Percentiles rank a stretch among this genome's conserved stretches.
Conservation (phyloP, 2,329 filamentous ascomycete species). For the Cladobotryum mycophilum region DNA sequence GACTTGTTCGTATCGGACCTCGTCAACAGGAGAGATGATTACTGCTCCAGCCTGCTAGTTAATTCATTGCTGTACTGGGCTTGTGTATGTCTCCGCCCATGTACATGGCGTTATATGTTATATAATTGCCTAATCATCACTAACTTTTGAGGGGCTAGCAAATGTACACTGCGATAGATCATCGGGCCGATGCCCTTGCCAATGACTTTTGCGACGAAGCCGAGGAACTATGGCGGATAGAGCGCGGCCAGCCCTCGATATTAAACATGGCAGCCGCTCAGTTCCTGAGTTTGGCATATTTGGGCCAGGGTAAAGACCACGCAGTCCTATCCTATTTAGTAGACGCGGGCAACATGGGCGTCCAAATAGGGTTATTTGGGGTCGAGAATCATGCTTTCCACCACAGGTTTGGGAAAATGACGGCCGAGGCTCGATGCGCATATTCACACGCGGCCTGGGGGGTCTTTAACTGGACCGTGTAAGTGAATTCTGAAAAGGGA, state of each 20-base stretch:
- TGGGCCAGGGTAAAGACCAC: constrained; percentile 31
- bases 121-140: too few relatives aligned
- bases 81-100: constrained; percentile 20
- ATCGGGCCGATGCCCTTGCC: constrained; percentile 13
- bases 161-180: constrained; percentile 29
- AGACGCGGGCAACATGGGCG: constrained; percentile 24
- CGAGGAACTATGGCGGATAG: constrained; percentile 19
- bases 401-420: constrained; percentile 7
- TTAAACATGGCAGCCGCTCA: constrained; percentile 25
- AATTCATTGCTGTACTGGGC: constrained; percentile 29
- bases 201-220: constrained; percentile 21
- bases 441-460: constrained; percentile 24
- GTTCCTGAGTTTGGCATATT: constrained; percentile 27
- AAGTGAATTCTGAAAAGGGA: constrained; percentile 10
- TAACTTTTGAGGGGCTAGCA: constrained; percentile 18
- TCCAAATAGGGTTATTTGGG: constrained; percentile 25
- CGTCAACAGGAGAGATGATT: constrained; percentile 14
- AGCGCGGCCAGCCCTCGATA: constrained; percentile 16
- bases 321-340: constrained; percentile 24
- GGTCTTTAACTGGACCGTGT: constrained; percentile 34
- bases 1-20: constrained; percentile 30
- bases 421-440: constrained; percentile 8
- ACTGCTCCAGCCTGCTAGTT: constrained; percentile 29
- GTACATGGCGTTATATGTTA: too few relatives aligned
- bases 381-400: constrained; percentile 4